These are phyloP conservation scores for Hypoxylon sp. DNA, from an alignment of 2,329 filamentous ascomycete species.

Conservation along the genomic window DNA sequence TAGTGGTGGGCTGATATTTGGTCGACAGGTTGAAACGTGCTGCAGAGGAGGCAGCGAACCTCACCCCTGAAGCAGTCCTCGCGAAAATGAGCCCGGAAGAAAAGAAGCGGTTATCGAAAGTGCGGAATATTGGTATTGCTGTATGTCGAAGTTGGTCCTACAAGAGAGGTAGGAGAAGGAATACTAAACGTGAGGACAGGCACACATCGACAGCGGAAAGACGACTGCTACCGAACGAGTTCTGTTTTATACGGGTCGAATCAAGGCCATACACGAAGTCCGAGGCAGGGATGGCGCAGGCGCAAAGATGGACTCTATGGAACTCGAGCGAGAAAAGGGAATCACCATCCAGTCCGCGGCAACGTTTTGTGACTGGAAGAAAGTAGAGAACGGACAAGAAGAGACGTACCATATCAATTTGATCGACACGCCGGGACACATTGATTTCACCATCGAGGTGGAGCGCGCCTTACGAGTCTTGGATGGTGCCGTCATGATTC, in stretches of 20 bases:
- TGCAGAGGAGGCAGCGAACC: conserved; percentile 66
- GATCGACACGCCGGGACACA: conserved; percentile 98
- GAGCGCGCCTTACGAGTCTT: conserved; percentile 94
- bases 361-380: conserved; percentile 97
- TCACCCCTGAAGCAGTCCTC: conserved; percentile 73
- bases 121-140: conserved; percentile 98
- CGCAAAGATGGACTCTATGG: conserved; percentile 99
- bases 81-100: conserved; percentile 86
- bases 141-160: conserved; percentile 63
- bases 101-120: conserved; percentile 79
- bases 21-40: conserved; percentile 60
- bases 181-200: conserved; percentile 62
- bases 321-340: conserved; percentile 96
- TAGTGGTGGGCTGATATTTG: conserved; percentile 7
- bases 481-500: conserved; percentile 97
- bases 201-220: conserved; percentile 98
- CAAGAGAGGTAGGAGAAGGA: background rate
- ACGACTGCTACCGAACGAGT: conserved; percentile 97
- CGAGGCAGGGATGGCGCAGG: conserved; percentile 94
- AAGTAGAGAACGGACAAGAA: conserved; percentile 84
- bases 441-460: conserved; percentile 99
- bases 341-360: conserved; percentile 99
- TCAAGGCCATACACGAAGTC: conserved; percentile 97
- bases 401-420: conserved; percentile 97
- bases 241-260: conserved; percentile 97